Percentiles rank a stretch among this genome's conserved stretches.
These are phyloP conservation scores for Penicillium brasilianum DNA, from an alignment of 2,329 filamentous ascomycete species.

Conservation along the genomic window DNA sequence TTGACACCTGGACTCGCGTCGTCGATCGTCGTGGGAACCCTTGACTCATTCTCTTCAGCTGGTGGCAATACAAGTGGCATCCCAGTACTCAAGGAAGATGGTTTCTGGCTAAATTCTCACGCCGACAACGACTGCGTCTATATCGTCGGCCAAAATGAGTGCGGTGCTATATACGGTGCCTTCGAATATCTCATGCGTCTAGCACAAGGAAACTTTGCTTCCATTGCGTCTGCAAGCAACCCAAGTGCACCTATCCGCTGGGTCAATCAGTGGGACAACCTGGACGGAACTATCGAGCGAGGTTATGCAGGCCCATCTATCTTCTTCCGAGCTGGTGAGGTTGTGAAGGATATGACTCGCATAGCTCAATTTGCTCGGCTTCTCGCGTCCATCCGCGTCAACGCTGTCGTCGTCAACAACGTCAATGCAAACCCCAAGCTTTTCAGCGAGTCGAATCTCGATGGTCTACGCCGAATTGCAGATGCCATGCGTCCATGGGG, in stretches of 20 bases:
- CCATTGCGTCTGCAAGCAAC: slow-evolving; percentile 57
- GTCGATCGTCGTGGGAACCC: not conserved
- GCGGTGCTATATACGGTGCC: slow-evolving; percentile 70
- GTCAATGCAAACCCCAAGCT: slow-evolving; percentile 70
- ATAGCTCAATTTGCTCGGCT: slow-evolving; percentile 68
- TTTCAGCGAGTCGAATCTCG: slow-evolving; percentile 62
- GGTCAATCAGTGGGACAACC: slow-evolving; percentile 76
- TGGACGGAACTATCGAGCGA: slow-evolving; percentile 69
- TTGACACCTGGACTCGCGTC: not conserved
- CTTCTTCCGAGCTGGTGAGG: slow-evolving; percentile 65
- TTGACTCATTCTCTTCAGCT: not conserved
- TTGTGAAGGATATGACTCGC: slow-evolving; percentile 65
- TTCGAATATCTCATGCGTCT: slow-evolving; percentile 71
- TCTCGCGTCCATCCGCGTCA: slow-evolving; percentile 68
- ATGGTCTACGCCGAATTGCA: slow-evolving; percentile 66
- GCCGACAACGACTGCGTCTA: not conserved
- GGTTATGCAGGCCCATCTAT: slow-evolving; percentile 73
- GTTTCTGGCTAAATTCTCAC: not conserved
- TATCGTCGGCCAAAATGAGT: slow-evolving; percentile 47
- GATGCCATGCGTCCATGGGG: slow-evolving; percentile 71
- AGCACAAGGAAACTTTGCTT: slow-evolving; percentile 61
- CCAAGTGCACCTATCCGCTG: slow-evolving; percentile 68
- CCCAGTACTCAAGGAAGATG: not conserved
- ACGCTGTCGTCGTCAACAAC: slow-evolving; percentile 72
- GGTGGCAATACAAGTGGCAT: not conserved